Conservation (phyloP, 352 stramenopile genomes). For the Globisporangium spiculum region DNA sequence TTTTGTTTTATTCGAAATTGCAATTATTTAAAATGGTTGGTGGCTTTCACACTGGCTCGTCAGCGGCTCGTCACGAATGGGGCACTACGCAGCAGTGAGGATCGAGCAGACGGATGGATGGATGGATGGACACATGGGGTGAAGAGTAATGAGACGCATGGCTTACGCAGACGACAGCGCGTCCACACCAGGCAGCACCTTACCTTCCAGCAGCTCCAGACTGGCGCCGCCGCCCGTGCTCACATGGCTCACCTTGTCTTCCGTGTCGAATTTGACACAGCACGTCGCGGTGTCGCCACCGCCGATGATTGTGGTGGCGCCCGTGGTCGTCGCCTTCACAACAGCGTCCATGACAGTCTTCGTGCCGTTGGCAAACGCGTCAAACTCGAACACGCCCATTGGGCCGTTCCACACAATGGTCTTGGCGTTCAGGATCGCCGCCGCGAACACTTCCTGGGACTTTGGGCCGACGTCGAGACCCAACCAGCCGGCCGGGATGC, state of each 20-base stretch:
- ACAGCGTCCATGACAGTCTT: slow-evolving; percentile 96
- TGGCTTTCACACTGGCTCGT: background rate
- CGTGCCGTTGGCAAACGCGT: slow-evolving; percentile 95
- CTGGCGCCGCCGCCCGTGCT: slow-evolving; percentile 94
- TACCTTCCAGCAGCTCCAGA: slow-evolving; percentile 97
- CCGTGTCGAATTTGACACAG: slow-evolving; percentile 86
- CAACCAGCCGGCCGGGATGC: slow-evolving; percentile 97
- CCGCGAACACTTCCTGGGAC: slow-evolving; percentile 79
- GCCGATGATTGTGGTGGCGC: slow-evolving; percentile 97
- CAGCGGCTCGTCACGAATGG: background rate
- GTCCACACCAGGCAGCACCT: slow-evolving; percentile 97
- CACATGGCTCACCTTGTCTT: slow-evolving; percentile 89
- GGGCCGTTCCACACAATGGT: slow-evolving; percentile 99
- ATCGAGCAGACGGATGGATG: background rate
- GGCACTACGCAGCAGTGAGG: background rate
- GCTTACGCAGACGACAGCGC: slow-evolving; percentile 84
- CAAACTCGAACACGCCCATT: slow-evolving; percentile 99
- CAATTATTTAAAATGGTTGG: slow-evolving; percentile 7
- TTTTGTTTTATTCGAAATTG: background rate
- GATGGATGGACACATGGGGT: background rate
- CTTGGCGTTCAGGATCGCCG: slow-evolving; percentile 83
- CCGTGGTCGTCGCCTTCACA: slow-evolving; percentile 91
- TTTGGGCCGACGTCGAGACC: slow-evolving; percentile 98
- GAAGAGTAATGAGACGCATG: background rate
- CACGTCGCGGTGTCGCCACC: slow-evolving; percentile 96